Conservation (phyloP, 441 rosid species). For the Eutrema salsugineum region DNA sequence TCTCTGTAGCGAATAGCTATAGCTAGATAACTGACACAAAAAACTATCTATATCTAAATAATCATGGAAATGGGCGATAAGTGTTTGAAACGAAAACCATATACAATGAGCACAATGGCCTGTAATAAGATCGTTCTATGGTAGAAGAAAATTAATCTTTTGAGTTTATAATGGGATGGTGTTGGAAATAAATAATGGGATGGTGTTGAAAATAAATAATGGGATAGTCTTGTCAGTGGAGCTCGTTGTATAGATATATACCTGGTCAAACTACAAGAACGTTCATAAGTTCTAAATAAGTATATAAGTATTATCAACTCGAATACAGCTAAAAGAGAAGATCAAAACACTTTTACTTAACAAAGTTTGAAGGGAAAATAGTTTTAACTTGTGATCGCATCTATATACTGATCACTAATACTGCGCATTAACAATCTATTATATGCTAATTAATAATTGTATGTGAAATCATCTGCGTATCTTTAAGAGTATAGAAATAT, state of each 20-base stretch:
- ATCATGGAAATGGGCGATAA: not conserved
- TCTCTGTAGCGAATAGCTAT: not conserved
- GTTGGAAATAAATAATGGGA: too few species aligned
- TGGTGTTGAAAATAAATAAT: not conserved
- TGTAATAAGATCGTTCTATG: not conserved
- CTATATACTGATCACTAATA: not conserved
- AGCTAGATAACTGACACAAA: not conserved
- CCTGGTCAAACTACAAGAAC: not conserved
- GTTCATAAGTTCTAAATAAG: not conserved
- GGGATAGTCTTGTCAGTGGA: not conserved
- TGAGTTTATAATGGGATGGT: not conserved
- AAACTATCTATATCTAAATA: not conserved
- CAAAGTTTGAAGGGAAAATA: not conserved
- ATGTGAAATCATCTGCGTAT: not conserved
- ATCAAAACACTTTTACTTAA: not conserved
- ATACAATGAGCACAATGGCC: not conserved
- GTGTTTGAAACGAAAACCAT: not conserved
- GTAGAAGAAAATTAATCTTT: not conserved
- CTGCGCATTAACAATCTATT: not conserved
- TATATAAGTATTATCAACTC: not conserved
- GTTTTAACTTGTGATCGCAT: not conserved
- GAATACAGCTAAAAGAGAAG: not conserved
- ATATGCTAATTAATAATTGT: not conserved
- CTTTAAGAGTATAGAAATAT: not conserved
- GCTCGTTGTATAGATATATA: not conserved